Base-by-base conservation (phyloP, 2,329 filamentous ascomycete species). In the Xylariaceae sp. region DNA sequence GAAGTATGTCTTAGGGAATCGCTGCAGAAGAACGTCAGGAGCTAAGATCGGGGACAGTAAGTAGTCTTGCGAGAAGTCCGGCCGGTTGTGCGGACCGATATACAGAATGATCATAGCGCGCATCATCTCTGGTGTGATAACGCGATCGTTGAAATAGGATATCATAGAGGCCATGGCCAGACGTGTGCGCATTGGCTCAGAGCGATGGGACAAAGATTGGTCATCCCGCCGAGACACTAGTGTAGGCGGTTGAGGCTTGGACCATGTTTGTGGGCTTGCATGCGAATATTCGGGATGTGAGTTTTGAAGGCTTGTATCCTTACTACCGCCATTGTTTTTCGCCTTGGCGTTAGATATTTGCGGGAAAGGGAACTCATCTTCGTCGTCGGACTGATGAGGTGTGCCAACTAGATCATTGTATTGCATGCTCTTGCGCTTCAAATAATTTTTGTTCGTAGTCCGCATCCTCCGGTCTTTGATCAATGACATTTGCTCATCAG, bases 31-130 rank as follows among this genome's bases (percentile, higher is more conserved):
- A 0, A 83, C 79, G 61, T 97, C 93, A 0, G 94, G 94, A 0
- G 94, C 92, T 0, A 97, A 82, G 1, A 97, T 86, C 0, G 94
- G 94, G 0, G 90, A 96, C 2, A 99, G 83, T 0, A 96, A 82
- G 69, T 92, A 97, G 71, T 99, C 93, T 6, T 89, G 91, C 23
- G 85, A 85, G 71, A 99, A 97, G 69, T 97, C 92, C 0, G 94
- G 94, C 1, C 92, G 87, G 70, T 94, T 91, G 69, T 97, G 89
- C 0, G 92, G 92, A 0, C 94, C 94, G 50, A 99, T 89, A 70
- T 99, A 99, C 3, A 99, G 80, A 61, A 99, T 96, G 61, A 99
- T 96, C 92, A 99, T 97, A 59, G 92, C 91, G 26, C 94, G 89
- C 88, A 97, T 97, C 91, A 97, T 96, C 72, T 99, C 94, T 0